These are phyloP conservation scores for Rubia tinctorum DNA, from an alignment of 305 asterid species.

Conservation along the genomic window DNA sequence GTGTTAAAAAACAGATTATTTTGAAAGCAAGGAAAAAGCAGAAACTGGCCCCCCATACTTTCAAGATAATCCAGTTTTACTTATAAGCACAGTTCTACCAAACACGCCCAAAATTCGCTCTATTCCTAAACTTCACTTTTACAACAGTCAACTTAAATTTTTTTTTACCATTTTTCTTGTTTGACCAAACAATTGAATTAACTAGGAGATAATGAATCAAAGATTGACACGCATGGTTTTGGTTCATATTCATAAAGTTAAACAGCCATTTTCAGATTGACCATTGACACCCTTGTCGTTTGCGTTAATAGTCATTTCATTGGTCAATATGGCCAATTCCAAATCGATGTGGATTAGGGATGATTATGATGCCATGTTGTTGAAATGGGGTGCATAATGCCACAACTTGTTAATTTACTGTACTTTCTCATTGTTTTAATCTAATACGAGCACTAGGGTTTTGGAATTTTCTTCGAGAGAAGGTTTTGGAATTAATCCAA, in stretches of 20 bases:
- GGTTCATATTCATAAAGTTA: conserved; percentile 4
- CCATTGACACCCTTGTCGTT: neutral
- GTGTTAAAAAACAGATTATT: too few relatives aligned
- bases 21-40: too few relatives aligned
- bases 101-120: too few relatives aligned
- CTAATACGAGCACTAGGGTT: neutral
- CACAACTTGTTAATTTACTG: neutral
- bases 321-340: neutral
- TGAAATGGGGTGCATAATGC: conserved; percentile 8
- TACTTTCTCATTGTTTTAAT: neutral
- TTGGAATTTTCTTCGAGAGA: too few relatives aligned
- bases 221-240: neutral
- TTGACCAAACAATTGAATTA: conserved; percentile 3
- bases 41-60: too few relatives aligned
- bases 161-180: too few relatives aligned
- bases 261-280: neutral
- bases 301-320: neutral
- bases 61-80: too few relatives aligned
- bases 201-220: neutral
- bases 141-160: too few relatives aligned
- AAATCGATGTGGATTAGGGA: conserved; percentile 4
- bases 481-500: too few relatives aligned
- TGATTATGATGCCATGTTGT: conserved; percentile 1
- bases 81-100: too few relatives aligned
- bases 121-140: neutral